Base-by-base conservation (phyloP, 106 monocot species). In the Dendrobium nobile region DNA sequence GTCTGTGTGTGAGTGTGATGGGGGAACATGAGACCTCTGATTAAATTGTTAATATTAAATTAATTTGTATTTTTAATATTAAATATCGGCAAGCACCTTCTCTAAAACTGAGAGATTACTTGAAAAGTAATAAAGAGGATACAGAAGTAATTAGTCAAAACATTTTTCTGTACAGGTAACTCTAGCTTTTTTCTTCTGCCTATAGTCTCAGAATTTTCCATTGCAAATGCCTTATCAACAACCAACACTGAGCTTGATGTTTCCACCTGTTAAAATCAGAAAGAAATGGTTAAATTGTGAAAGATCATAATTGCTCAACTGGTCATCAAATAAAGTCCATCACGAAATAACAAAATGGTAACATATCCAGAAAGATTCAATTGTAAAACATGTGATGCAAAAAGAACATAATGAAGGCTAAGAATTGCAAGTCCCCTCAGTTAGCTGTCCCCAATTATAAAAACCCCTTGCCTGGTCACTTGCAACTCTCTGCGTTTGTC, bases 81-180 rank as follows among this genome's bases (percentile, higher is more conserved):
- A 51, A 76, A 26, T 26, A 47, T 15, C 51, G 51, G 76, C 48
- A 47, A 9, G 20, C 0, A 74, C 24, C 48, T 47, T 48, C 47
- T 17, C 20, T 76, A 76, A 27, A 47, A 51, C 13, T 26, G 15
- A 26, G n/a, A 75, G 13, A 26, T 47, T 19, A 1, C 54, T 31
- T 59, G 27, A 74, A 31, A 79, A 55, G 20, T 42, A 75, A 18
- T 44, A 75, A 72, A 59, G 47, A 80, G 92, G 98, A 98, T 98
- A 98, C 98, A 95, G 73, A 98, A 98, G 75, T 98, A 98, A 86
- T 98, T 98, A 48, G 98, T 98, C 74, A 98, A 81, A 27, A 93
- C 41, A 82, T 98, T 98, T 77, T 91, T 95, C 78, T 95, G 95
- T 74, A 91, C 89, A 70, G 98, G 98, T 83, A 98, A 88, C 82